Percentiles rank a stretch among this genome's conserved stretches.
These are phyloP conservation scores for Phytophthora niederhauseri DNA, from an alignment of 352 stramenopile genomes.

Conservation along the genomic window DNA sequence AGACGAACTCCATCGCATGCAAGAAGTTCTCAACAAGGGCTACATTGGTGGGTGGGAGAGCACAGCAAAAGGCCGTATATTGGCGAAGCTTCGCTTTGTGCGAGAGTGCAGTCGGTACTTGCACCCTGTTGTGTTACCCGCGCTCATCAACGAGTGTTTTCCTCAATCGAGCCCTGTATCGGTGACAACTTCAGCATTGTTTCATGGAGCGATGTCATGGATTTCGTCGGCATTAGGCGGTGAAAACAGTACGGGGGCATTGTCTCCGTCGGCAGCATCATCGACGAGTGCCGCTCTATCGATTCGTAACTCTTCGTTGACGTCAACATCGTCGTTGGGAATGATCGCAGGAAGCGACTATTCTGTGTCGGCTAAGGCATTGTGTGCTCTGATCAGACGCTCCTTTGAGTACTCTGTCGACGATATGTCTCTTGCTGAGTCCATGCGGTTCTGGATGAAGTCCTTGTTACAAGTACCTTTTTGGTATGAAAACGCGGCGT, in stretches of 20 bases:
- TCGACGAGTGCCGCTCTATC: slow-evolving; percentile 50
- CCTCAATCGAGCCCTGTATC: slow-evolving; percentile 50
- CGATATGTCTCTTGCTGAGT: slow-evolving; percentile 38
- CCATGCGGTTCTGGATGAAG: slow-evolving; percentile 67
- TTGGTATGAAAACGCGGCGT: slow-evolving; percentile 77
- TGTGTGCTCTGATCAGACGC: slow-evolving; percentile 61
- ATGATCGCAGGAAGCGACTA: slow-evolving; percentile 52
- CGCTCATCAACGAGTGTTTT: slow-evolving; percentile 68
- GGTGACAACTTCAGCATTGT: slow-evolving; percentile 58
- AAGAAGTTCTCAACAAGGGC: slow-evolving; percentile 79
- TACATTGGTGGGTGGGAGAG: slow-evolving; percentile 84
- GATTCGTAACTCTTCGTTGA: slow-evolving; percentile 60
- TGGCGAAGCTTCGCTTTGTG: slow-evolving; percentile 76
- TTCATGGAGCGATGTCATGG: slow-evolving; percentile 67
- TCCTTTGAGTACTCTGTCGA: slow-evolving; percentile 68
- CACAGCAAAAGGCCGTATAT: slow-evolving; percentile 66
- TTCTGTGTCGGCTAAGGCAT: slow-evolving; percentile 51
- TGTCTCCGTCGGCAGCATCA: slow-evolving; percentile 42
- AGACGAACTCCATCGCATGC: slow-evolving; percentile 71
- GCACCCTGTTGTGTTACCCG: slow-evolving; percentile 64
- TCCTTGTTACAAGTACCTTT: slow-evolving; percentile 72
- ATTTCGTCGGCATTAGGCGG: slow-evolving; percentile 58
- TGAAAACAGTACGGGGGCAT: slow-evolving; percentile 34
- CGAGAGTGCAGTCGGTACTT: slow-evolving; percentile 75
- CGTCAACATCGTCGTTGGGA: slow-evolving; percentile 51